Conservation (phyloP, 75 land plant species). For the Cryptomeria japonica region DNA sequence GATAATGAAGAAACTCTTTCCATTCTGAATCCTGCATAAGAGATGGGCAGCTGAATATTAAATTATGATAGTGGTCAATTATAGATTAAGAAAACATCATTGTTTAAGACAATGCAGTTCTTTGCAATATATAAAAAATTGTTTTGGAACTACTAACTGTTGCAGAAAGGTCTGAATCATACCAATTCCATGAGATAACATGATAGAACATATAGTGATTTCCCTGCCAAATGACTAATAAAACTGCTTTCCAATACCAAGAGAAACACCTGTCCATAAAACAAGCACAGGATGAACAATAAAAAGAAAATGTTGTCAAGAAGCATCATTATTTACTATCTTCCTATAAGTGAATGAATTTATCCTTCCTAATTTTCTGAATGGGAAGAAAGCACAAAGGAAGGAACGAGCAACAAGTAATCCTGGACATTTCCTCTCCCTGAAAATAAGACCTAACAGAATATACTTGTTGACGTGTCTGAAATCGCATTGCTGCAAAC, state of each 20-base stretch:
- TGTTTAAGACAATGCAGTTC: neutral
- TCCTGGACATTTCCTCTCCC: neutral
- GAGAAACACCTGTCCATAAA: slow-evolving; percentile 3
- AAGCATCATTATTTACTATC: neutral
- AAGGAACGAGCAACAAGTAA: neutral
- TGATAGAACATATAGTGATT: neutral
- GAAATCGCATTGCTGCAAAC: too few relatives aligned
- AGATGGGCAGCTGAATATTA: neutral
- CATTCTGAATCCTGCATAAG: slow-evolving; percentile 3
- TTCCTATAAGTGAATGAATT: neutral
- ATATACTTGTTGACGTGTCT: too few relatives aligned
- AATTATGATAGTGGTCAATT: neutral
- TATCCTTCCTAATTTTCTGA: neutral
- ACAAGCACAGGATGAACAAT: neutral
- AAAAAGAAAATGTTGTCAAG: neutral
- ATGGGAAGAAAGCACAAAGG: neutral
- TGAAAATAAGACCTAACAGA: neutral
- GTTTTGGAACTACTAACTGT: neutral
- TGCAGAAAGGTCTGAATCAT: slow-evolving; percentile 3
- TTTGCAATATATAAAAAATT: neutral
- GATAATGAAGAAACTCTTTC: neutral
- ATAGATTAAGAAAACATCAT: neutral
- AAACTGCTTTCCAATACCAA: neutral
- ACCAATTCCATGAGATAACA: neutral
- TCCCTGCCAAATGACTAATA: neutral